phyloP scores from a whole-genome alignment of 176 grass and related monocot genomes.

The Phoenix roebelenii region DNA sequence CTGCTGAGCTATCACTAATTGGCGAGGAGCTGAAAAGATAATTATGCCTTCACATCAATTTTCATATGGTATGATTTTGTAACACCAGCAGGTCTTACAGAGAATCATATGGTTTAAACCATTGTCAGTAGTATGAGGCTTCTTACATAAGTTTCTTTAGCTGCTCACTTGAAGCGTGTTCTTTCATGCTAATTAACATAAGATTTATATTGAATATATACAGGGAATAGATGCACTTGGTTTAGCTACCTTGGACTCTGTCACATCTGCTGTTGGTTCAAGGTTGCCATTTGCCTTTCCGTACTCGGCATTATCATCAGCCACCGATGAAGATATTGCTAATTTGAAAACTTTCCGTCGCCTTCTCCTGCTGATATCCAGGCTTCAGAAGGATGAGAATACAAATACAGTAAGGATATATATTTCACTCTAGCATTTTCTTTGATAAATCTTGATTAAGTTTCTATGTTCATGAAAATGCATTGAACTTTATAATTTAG shows the following conservation, averaged over 20 bases:
- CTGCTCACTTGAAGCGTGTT: no score
- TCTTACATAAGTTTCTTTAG: no score
- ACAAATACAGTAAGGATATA: constrained; percentile 39
- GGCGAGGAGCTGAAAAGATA: no score
- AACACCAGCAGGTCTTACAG: no score
- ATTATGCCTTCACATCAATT: no score
- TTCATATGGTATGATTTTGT: no score
- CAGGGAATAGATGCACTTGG: constrained; percentile 92
- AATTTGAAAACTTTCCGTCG: constrained; percentile 76
- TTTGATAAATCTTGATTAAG: background rate
- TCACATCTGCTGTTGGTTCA: constrained; percentile 57
- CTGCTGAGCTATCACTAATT: no score
- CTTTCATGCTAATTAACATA: no score
- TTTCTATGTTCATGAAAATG: background rate
- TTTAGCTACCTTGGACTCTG: constrained; percentile 59
- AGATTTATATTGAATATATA: background rate
- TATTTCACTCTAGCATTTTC: background rate
- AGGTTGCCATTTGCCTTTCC: constrained; percentile 52
- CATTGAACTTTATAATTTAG: background rate
- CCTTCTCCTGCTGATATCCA: constrained; percentile 59
- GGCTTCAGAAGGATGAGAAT: constrained; percentile 44
- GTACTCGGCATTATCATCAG: constrained; percentile 28
- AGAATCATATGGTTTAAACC: no score
- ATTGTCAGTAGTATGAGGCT: no score
- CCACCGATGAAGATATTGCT: constrained; percentile 49